A percentile compares a stretch with the other conserved stretches of the same genome.
These are phyloP conservation scores for Erigeron canadensis DNA, from an alignment of 129 eudicot genomes.

Conservation along the genomic window DNA sequence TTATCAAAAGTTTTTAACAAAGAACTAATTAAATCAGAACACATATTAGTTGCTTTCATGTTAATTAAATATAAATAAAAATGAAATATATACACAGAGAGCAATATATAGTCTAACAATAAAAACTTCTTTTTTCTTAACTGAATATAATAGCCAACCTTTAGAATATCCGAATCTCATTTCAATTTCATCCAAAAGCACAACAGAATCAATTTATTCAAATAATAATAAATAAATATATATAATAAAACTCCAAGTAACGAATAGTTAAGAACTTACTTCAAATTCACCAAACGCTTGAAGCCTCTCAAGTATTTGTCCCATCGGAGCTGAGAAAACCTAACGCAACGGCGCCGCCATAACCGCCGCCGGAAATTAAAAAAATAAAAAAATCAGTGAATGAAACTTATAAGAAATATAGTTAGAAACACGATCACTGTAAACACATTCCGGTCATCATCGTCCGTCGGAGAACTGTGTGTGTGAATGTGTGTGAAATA, in stretches of 20 bases:
- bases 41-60: no score
- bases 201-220: conserved; percentile 31
- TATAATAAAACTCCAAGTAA: conserved; percentile 6
- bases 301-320: conserved; percentile 79
- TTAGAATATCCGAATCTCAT: conserved; percentile 33
- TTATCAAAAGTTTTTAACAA: conserved; percentile 15
- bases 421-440: conserved; percentile 21
- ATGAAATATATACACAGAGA: no score
- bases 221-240: not conserved
- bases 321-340: conserved; percentile 94
- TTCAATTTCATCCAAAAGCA: conserved; percentile 21
- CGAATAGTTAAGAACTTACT: conserved; percentile 33
- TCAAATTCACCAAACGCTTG: conserved; percentile 93
- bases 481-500: conserved; percentile 15
- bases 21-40: no score
- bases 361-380: conserved; percentile 17
- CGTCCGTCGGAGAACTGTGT: conserved; percentile 24
- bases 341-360: conserved; percentile 28
- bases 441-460: not conserved
- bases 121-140: no score
- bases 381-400: not conserved
- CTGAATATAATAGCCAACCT: not conserved
- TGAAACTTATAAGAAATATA: not conserved
- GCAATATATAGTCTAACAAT: no score
- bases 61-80: no score